Base-by-base conservation (phyloP, 257 asterid species). In the Nicotiana benthamiana region DNA sequence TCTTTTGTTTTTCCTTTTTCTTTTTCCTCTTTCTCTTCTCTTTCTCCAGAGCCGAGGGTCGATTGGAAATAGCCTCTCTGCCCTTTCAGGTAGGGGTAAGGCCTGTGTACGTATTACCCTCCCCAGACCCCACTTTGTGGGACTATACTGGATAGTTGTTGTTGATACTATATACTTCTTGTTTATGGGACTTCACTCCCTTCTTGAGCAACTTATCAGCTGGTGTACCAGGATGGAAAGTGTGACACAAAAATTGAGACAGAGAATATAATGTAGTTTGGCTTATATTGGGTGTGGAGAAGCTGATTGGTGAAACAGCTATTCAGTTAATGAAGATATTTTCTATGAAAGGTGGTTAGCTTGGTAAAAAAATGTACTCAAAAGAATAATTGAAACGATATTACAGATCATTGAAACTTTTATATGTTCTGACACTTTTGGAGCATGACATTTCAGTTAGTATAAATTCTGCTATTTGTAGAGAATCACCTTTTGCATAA, bases 191-290 rank as follows among this genome's bases (percentile, higher is more conserved):
- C 24, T 20, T 68, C 51, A 68, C 36, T 68, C 76, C n/a, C 77
- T 40, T 68, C n/a, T 68, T 40, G 77, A 68, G 76, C 56, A 68
- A 68, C 43, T 68, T 68, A 40, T 20, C 24, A 68, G 56, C 77
- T 30, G 1, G n/a, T 68, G 57, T 68, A 6, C 0, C 12, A 10
- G 22, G 76, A 68, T 20, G 51, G 48, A 68, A 34, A 20, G 22
- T 68, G 34, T 40, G 77, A 32, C 57, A 20, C 56, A 20, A 20
- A 40, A 68, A 68, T 54, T 36, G 76, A 68, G 76, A 68, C 52
- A 36, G 56, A 32, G 76, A 68, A 56, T 20, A 36, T 36, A n/a
- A 36, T 36, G 56, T 36, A 68, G 32, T 68, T 68, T 68, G 76
- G 11, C 76, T 20, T 68, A n/a, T 67, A 34, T 36, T 67, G 75